These are phyloP conservation scores for Colletotrichum orchidophilum DNA, from an alignment of 2,329 filamentous ascomycete genomes.

Conservation along the genomic window DNA sequence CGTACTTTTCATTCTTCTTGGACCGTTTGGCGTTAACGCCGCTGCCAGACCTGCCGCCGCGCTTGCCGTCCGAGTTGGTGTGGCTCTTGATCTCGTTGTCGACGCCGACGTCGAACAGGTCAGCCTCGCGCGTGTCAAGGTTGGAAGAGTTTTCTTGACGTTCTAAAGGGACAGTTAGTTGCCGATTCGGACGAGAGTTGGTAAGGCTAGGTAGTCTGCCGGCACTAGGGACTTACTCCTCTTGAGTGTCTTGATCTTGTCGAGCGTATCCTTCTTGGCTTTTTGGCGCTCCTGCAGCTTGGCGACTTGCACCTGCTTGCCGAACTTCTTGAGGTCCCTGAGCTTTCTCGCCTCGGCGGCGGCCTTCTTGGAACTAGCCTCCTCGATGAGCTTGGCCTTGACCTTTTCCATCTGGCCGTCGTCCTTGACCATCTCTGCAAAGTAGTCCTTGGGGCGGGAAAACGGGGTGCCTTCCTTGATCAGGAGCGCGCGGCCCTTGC, in stretches of 20 bases:
- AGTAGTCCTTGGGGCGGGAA: constrained; percentile 91
- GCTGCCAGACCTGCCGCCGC: constrained; percentile 46
- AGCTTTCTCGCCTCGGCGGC: constrained; percentile 89
- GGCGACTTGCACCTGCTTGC: constrained; percentile 96
- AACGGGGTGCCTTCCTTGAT: constrained; percentile 87
- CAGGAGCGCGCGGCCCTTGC: constrained; percentile 76
- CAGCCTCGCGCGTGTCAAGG: constrained; percentile 77
- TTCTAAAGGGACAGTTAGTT: constrained; percentile 62
- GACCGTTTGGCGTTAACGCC: constrained; percentile 75
- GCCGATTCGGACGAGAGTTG: background rate
- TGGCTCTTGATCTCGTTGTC: constrained; percentile 70
- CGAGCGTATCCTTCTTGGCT: constrained; percentile 90
- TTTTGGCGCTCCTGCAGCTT: constrained; percentile 95
- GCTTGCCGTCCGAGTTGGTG: constrained; percentile 53
- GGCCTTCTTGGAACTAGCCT: constrained; percentile 92
- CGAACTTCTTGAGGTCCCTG: constrained; percentile 97
- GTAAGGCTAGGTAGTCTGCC: background rate
- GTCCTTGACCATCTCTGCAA: constrained; percentile 98
- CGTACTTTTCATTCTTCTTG: constrained; percentile 95
- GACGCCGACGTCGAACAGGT: constrained; percentile 91
- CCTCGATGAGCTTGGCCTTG: constrained; percentile 91
- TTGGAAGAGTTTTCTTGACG: constrained; percentile 76
- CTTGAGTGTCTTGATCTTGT: constrained; percentile 96
- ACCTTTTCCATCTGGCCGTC: constrained; percentile 99
- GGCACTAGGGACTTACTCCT: constrained; percentile 76